Percentiles rank a stretch among this genome's conserved stretches.
These are phyloP conservation scores for Begonia loranthoides DNA, from an alignment of 306 rosid genomes.

Conservation along the genomic window DNA sequence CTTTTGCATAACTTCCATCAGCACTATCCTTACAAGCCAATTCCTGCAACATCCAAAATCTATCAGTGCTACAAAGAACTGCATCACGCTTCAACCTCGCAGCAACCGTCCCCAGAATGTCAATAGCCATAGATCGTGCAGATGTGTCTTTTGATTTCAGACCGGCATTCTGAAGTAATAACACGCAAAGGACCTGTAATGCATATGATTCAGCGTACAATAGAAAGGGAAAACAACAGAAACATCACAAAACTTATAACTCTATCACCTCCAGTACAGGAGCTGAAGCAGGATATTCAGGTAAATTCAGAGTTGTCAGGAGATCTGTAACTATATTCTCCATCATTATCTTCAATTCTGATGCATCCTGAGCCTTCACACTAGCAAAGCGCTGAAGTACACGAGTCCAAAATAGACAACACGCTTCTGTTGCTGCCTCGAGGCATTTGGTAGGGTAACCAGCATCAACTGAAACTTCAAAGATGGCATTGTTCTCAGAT, in stretches of 20 bases:
- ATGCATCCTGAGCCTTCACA: slow-evolving; percentile 75
- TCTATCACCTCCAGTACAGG: slow-evolving; percentile 69
- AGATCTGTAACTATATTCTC: slow-evolving; percentile 91
- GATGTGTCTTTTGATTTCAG: slow-evolving; percentile 71
- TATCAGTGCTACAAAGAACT: slow-evolving; percentile 47
- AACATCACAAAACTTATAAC: slow-evolving; percentile 2
- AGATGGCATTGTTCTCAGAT: slow-evolving; percentile 48
- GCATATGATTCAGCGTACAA: too few species aligned
- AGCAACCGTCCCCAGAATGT: slow-evolving; percentile 94
- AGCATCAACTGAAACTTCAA: slow-evolving; percentile 62
- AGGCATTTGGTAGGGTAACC: slow-evolving; percentile 54
- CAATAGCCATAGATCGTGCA: slow-evolving; percentile 87
- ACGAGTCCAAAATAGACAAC: slow-evolving; percentile 81
- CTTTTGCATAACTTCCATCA: slow-evolving; percentile 32
- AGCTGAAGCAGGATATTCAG: slow-evolving; percentile 96
- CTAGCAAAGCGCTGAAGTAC: slow-evolving; percentile 84
- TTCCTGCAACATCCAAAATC: slow-evolving; percentile 73
- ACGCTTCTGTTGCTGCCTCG: slow-evolving; percentile 64
- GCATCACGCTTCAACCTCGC: slow-evolving; percentile 99
- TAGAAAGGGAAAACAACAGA: too few species aligned
- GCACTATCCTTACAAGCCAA: slow-evolving; percentile 32
- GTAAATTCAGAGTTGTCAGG: slow-evolving; percentile 71
- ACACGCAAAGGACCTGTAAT: slow-evolving; percentile 81
- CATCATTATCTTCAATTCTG: slow-evolving; percentile 76
- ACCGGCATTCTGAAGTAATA: slow-evolving; percentile 88